Conservation (phyloP, 2,329 filamentous ascomycete genomes). For the Rhytidhysteron rufulum region DNA sequence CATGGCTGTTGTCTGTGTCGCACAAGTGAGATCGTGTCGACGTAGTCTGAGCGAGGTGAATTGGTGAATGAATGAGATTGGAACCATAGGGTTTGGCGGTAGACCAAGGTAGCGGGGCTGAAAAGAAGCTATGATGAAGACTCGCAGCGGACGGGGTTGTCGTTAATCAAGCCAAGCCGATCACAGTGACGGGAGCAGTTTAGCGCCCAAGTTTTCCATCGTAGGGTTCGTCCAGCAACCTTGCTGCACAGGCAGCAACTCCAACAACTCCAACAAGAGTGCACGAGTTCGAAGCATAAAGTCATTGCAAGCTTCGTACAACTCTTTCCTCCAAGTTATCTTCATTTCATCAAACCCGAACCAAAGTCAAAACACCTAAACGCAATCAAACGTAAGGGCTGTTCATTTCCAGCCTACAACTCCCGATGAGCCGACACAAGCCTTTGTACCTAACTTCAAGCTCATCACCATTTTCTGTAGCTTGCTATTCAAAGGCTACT, state of each 20-base stretch:
- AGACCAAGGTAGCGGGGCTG: not conserved
- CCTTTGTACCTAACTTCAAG: not conserved
- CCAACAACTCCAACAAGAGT: not conserved
- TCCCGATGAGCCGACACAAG: not conserved
- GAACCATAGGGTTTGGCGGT: constrained; percentile 1
- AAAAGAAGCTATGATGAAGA: constrained; percentile 1
- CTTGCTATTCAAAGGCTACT: not conserved
- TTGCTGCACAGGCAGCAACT: not conserved
- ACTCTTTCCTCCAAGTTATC: not conserved
- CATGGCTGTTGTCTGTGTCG: constrained; percentile 32
- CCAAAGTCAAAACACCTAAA: not conserved
- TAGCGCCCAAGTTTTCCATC: too few species aligned
- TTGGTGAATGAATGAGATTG: constrained; percentile 6
- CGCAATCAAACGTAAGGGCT: too few species aligned
- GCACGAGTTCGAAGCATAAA: not conserved
- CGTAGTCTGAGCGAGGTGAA: constrained; percentile 15
- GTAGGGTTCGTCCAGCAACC: too few species aligned
- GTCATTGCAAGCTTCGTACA: not conserved
- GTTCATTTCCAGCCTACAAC: too few species aligned
- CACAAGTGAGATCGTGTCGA: constrained; percentile 16
- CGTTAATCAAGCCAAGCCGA: constrained; percentile 2
- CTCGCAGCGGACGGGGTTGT: constrained; percentile 1
- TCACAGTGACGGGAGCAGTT: too few species aligned
- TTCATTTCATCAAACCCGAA: not conserved
- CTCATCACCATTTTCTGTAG: not conserved